phyloP scores from a whole-genome alignment of 768 basidiomycete genomes.

The Mycena maculata region DNA sequence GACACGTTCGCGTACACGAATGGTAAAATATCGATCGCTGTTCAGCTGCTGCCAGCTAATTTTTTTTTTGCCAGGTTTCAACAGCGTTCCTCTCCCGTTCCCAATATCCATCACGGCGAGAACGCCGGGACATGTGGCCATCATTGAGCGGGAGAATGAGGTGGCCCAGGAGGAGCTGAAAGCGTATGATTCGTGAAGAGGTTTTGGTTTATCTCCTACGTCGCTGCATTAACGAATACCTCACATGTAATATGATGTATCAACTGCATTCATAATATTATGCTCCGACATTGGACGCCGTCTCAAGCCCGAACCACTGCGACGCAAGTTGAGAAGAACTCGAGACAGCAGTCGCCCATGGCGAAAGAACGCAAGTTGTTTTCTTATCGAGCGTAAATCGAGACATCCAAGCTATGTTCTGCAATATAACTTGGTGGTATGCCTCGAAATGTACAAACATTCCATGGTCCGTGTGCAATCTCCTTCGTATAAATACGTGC shows the following conservation, averaged over 20 bases:
- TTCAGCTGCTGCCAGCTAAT: background rate
- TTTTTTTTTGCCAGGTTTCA: conserved; percentile 19
- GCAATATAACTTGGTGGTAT: background rate
- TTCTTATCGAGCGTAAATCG: no score
- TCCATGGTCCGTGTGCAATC: conserved; percentile 7
- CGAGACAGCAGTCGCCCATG: no score
- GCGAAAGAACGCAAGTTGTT: no score
- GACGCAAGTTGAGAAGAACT: no score
- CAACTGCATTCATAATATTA: no score
- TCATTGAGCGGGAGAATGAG: conserved; percentile 33
- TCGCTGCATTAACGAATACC: no score
- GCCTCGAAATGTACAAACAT: background rate
- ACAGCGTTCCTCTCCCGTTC: conserved; percentile 31
- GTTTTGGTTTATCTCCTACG: background rate
- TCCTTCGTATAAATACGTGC: background rate
- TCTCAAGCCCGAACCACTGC: no score
- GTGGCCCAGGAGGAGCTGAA: conserved; percentile 32
- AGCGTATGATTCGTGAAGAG: conserved; percentile 22
- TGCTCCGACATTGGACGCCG: no score
- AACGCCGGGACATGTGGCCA: conserved; percentile 15
- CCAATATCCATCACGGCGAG: conserved; percentile 28
- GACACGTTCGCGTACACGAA: conserved; percentile 35
- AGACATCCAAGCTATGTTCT: no score
- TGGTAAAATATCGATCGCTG: background rate
- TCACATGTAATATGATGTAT: no score